Base-by-base conservation (phyloP, 768 basidiomycete species). In the Tricholoma sp. region DNA sequence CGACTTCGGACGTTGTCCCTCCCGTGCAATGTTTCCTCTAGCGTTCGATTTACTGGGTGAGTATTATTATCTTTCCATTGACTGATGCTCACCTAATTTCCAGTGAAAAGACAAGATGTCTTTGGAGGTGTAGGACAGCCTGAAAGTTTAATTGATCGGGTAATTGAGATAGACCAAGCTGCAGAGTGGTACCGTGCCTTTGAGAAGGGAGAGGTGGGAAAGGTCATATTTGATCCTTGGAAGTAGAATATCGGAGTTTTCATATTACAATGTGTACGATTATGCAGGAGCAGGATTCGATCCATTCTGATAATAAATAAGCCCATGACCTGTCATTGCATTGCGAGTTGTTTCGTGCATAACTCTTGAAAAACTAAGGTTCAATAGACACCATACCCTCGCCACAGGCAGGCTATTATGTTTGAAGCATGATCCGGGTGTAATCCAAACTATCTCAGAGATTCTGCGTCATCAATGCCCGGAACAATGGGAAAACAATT, bases 1-100 rank as follows among this genome's bases (percentile, higher is more conserved):
- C 24, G 85, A 89, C 63, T 92, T 91, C 65, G 91, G 91, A 8
- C 82, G 89, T 8, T 91, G 89, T 61, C 90, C 89, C 13, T 88
- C 89, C 4, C 82, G 86, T 12, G 83, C 89, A 0, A 83, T 91
- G 80, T 84, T 91, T 62, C 85, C 86, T 9, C 68, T 80, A 55
- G 90, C 89, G 1, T 77, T 88, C 39, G 84, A 84, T 61, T 68
- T 92, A 29, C 70, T 93, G 31, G 74, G 80, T 77, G 2, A 6
- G 32, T 42, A 34, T 36, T 13, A 13, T 15, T 36, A 20, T 39
- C 7, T 29, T 29, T 15, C 48, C 20, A 13, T 44, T 13, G n/a
- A 47, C 9, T 31, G 32, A 44, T 20, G 39, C 50, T 20, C 17
- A 44, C 33, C 49, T 36, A 24, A 10, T 24, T 33, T 42, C 17